These are phyloP conservation scores for Cicer arietinum DNA, from an alignment of 306 rosid species.

Conservation along the genomic window DNA sequence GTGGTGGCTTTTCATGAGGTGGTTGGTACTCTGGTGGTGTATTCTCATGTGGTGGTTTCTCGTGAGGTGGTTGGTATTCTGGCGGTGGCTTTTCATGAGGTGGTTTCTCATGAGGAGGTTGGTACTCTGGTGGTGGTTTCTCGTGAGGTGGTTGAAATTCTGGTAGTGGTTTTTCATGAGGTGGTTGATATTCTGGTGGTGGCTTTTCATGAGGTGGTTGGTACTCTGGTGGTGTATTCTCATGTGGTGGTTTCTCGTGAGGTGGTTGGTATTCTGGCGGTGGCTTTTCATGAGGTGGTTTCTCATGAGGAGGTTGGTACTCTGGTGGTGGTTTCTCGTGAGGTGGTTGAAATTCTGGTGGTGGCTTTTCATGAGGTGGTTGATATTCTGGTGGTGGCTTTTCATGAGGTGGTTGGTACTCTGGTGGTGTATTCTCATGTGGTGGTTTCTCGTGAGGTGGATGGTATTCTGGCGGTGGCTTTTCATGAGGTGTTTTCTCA, in stretches of 20 bases:
- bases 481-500: not conserved
- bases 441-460: not conserved
- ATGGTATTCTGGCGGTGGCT: not conserved
- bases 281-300: not conserved
- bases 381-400: not conserved
- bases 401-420: not conserved
- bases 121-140: conserved; percentile 8
- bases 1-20: not conserved
- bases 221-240: not conserved
- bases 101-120: not conserved
- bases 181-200: no score
- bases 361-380: conserved; percentile 6
- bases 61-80: not conserved
- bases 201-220: conserved; percentile 16
- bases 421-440: not conserved
- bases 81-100: not conserved
- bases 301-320: not conserved
- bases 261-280: conserved; percentile 22
- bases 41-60: not conserved
- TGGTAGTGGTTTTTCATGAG: conserved; percentile 2
- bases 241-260: conserved; percentile 26
- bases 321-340: not conserved
- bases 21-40: not conserved
- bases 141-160: not conserved
- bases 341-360: not conserved